These are phyloP conservation scores for Sporodiniella umbellata DNA, from an alignment of 371 early-diverging fungal species.

Conservation along the genomic window DNA sequence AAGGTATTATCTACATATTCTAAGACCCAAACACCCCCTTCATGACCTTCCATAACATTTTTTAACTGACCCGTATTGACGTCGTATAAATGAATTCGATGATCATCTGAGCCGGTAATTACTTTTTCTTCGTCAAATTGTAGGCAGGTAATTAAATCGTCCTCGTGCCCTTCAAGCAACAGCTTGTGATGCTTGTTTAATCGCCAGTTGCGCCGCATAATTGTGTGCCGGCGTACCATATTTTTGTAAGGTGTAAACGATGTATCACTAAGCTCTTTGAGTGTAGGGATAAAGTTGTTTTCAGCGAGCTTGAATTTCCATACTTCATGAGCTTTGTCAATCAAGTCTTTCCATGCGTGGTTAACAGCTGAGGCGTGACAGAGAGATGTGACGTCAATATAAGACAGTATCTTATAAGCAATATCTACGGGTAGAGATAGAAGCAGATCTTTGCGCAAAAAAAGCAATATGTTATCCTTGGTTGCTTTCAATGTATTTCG, in stretches of 20 bases:
- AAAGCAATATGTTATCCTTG: conserved; percentile 74
- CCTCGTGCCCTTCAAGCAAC: conserved; percentile 77
- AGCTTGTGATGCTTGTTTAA: conserved; percentile 68
- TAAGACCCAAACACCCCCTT: conserved; percentile 98
- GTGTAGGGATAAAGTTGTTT: conserved; percentile 37
- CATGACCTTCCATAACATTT: conserved; percentile 84
- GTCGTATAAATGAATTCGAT: conserved; percentile 86
- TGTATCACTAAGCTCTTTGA: background rate
- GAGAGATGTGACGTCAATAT: conserved; percentile 77
- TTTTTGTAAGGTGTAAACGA: conserved; percentile 67
- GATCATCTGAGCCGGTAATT: conserved; percentile 87
- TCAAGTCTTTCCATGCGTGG: conserved; percentile 69
- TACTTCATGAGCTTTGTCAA: conserved; percentile 71
- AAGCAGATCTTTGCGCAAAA: conserved; percentile 85
- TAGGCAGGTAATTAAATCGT: conserved; percentile 88
- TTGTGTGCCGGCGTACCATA: conserved; percentile 74
- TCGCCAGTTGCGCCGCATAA: conserved; percentile 82
- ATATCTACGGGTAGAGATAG: conserved; percentile 76
- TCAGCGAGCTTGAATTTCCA: conserved; percentile 57
- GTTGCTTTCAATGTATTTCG: conserved; percentile 78
- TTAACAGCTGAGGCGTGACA: conserved; percentile 81
- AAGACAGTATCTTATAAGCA: conserved; percentile 69
- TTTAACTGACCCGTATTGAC: conserved; percentile 69
- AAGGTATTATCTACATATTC: conserved; percentile 84
- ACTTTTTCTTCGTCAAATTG: conserved; percentile 93